These are phyloP conservation scores for Datisca glomerata DNA, from an alignment of 306 rosid species.

Conservation along the genomic window DNA sequence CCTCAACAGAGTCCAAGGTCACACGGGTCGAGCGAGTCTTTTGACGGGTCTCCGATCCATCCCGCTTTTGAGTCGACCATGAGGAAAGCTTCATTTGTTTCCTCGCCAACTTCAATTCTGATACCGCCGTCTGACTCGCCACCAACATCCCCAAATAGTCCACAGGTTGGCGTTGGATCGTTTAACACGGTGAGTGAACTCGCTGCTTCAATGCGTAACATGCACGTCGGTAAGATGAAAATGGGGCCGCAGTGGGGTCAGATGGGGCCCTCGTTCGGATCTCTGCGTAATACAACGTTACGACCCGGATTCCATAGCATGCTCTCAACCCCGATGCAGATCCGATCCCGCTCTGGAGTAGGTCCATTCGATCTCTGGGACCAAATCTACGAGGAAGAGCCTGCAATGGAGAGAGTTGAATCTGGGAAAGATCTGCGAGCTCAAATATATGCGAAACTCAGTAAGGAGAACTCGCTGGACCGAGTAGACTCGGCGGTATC, in stretches of 20 bases:
- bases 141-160: slow-evolving; percentile 27
- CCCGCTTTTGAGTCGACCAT: slow-evolving; percentile 13
- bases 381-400: slow-evolving; percentile 31
- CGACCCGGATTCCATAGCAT: too few relatives aligned
- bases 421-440: slow-evolving; percentile 70
- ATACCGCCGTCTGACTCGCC: slow-evolving; percentile 44
- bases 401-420: slow-evolving; percentile 83
- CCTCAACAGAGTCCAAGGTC: slow-evolving; percentile 21
- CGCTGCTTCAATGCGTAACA: slow-evolving; percentile 27
- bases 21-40: slow-evolving; percentile 15
- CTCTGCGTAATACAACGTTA: too few relatives aligned
- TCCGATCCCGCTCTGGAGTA: background rate
- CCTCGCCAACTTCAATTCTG: slow-evolving; percentile 58
- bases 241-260: slow-evolving; percentile 17
- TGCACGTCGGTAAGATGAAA: slow-evolving; percentile 25
- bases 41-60: slow-evolving; percentile 17
- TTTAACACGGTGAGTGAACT: slow-evolving; percentile 20
- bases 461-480: slow-evolving; percentile 41
- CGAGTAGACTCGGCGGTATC: slow-evolving; percentile 11
- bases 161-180: slow-evolving; percentile 14
- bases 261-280: too few relatives aligned
- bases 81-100: slow-evolving; percentile 9
- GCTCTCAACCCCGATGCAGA: slow-evolving; percentile 14
- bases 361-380: slow-evolving; percentile 25
- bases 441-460: slow-evolving; percentile 53